phyloP scores from a whole-genome alignment of 768 basidiomycete species.

The Candolleomyces efflorescens region DNA sequence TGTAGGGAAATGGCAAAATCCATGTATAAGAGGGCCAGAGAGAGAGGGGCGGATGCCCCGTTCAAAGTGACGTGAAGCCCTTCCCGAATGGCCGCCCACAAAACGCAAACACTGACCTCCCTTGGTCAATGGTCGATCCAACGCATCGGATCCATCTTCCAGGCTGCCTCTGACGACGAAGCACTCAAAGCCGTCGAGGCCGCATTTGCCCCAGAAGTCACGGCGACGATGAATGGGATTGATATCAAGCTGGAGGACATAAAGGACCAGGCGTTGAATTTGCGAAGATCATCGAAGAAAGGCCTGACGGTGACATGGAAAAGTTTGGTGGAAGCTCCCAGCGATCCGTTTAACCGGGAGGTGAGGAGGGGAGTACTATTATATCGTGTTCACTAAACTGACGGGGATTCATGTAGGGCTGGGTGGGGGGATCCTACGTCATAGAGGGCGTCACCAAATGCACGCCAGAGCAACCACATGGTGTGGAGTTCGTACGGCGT shows the following conservation, averaged over 20 bases:
- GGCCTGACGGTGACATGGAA: conserved; percentile 4
- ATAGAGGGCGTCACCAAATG: conserved; percentile 2
- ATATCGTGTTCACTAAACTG: background rate
- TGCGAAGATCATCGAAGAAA: background rate
- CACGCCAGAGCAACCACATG: background rate
- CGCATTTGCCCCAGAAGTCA: conserved; percentile 6
- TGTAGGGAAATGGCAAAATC: too few species aligned
- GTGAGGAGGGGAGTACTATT: background rate
- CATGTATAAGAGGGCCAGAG: too few species aligned
- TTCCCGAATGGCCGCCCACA: too few species aligned
- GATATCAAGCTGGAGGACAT: conserved; percentile 6
- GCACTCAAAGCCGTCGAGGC: conserved; percentile 6
- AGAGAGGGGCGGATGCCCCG: too few species aligned
- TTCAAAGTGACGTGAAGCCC: too few species aligned
- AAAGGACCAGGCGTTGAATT: conserved; percentile 7
- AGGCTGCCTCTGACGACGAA: conserved; percentile 11
- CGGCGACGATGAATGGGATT: conserved; percentile 9
- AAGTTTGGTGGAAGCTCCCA: background rate
- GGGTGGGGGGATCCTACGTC: conserved; percentile 2
- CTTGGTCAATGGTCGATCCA: conserved; percentile 6
- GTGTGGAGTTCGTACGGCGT: conserved; percentile 2
- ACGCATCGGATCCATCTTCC: conserved; percentile 9
- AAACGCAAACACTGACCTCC: too few species aligned
- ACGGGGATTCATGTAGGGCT: background rate
- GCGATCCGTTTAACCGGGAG: background rate